Evolutionary conservation across 164 flowering plant species (phyloP).

Genomic region (Tinospora cordifolia): DNA sequence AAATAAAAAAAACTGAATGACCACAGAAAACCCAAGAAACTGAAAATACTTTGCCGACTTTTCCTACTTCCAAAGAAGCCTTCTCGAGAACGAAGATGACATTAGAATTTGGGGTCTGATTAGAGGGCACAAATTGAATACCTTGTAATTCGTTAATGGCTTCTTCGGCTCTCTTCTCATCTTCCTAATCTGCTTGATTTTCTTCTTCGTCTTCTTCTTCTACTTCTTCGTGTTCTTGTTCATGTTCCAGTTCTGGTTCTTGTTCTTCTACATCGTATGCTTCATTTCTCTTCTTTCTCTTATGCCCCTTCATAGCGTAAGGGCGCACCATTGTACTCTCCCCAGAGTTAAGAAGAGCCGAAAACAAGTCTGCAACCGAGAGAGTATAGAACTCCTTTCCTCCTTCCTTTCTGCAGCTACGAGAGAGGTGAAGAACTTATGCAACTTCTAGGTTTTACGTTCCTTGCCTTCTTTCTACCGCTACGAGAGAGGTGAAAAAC

Average conservation of each 20-base stretch:
- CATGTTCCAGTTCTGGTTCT: not conserved
- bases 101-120: not conserved
- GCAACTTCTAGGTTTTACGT: no score
- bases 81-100: conserved; percentile 5
- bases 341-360: not conserved
- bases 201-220: no score
- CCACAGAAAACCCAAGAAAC: not conserved
- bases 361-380: no score
- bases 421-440: no score
- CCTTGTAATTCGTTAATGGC: not conserved
- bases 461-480: no score
- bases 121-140: not conserved
- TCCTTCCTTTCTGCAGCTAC: no score
- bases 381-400: no score
- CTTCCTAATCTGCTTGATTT: not conserved
- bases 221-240: not conserved
- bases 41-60: conserved; percentile 4
- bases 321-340: no score
- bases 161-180: not conserved
- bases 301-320: no score
- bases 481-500: no score
- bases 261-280: not conserved
- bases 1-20: no score
- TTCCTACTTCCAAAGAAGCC: conserved; percentile 9
- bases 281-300: not conserved